Evolutionary conservation across 306 rosid species (phyloP).

Genomic region (Quercus suber): DNA sequence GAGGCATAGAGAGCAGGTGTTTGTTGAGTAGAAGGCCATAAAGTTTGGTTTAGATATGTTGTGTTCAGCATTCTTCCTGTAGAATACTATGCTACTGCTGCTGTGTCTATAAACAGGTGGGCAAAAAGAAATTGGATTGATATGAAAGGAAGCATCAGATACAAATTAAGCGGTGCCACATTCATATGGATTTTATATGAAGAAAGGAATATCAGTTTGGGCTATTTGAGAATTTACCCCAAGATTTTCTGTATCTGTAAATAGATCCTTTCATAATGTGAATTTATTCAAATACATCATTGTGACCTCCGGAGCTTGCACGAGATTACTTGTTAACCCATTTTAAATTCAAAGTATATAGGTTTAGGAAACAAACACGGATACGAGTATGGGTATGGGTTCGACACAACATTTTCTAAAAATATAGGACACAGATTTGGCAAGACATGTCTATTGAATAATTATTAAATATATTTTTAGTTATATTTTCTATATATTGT

Average conservation of each 20-base stretch:
- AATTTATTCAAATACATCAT: background rate
- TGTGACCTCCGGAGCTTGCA: background rate
- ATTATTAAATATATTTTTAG: too few species aligned
- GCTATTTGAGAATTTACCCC: background rate
- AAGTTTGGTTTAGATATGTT: background rate
- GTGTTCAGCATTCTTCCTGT: background rate
- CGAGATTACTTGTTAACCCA: background rate
- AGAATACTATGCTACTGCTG: background rate
- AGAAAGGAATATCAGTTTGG: background rate
- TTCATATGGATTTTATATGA: conserved; percentile 12
- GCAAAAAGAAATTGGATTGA: background rate
- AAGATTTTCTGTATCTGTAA: conserved; percentile 2
- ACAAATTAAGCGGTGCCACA: background rate
- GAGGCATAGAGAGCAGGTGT: background rate
- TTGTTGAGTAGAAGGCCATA: conserved; percentile 11
- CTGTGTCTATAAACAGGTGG: background rate
- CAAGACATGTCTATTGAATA: too few species aligned
- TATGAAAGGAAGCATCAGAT: background rate
- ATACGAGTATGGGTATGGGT: too few species aligned
- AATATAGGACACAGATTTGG: too few species aligned
- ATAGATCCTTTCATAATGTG: background rate
- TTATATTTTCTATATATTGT: too few species aligned
- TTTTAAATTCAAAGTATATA: background rate
- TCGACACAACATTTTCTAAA: background rate
- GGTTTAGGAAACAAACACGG: background rate